Conservation (phyloP, 768 basidiomycete genomes). For the Tubosaeta sp. region DNA sequence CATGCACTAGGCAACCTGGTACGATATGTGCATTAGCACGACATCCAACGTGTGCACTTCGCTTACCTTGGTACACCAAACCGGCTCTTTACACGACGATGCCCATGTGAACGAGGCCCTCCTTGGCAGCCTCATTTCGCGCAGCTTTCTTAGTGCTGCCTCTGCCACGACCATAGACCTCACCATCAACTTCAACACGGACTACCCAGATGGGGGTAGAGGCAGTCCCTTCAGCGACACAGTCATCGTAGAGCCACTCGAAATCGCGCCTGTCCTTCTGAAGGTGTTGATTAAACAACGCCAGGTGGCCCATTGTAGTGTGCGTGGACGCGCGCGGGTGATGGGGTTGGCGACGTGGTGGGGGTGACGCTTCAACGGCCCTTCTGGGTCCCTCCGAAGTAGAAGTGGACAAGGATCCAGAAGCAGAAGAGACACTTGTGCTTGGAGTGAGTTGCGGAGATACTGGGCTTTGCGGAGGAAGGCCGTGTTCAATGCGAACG, state of each 20-base stretch:
- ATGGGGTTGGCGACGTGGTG: neutral
- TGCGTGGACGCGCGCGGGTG: constrained; percentile 22
- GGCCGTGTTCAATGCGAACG: constrained; percentile 64
- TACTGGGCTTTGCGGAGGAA: constrained; percentile 40
- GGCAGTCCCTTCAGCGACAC: constrained; percentile 42
- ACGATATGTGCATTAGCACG: neutral
- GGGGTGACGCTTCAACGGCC: constrained; percentile 8
- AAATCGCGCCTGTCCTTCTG: constrained; percentile 53
- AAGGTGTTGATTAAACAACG: constrained; percentile 75
- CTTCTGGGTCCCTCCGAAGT: neutral
- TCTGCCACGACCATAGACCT: constrained; percentile 54
- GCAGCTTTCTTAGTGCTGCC: constrained; percentile 79
- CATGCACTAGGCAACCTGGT: constrained; percentile 37
- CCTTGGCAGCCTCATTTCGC: constrained; percentile 77
- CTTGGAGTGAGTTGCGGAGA: constrained; percentile 17
- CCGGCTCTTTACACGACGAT: constrained; percentile 39
- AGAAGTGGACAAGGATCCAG: neutral
- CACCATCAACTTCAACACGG: constrained; percentile 57
- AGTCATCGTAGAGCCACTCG: constrained; percentile 68
- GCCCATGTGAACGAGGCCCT: constrained; percentile 58
- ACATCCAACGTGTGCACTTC: neutral
- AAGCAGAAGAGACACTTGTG: constrained; percentile 17
- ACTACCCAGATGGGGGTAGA: constrained; percentile 79
- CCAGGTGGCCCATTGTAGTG: constrained; percentile 57
- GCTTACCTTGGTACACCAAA: constrained; percentile 32